Conservation (phyloP, 2,329 filamentous ascomycete genomes). For the Talaromyces islandicus region DNA sequence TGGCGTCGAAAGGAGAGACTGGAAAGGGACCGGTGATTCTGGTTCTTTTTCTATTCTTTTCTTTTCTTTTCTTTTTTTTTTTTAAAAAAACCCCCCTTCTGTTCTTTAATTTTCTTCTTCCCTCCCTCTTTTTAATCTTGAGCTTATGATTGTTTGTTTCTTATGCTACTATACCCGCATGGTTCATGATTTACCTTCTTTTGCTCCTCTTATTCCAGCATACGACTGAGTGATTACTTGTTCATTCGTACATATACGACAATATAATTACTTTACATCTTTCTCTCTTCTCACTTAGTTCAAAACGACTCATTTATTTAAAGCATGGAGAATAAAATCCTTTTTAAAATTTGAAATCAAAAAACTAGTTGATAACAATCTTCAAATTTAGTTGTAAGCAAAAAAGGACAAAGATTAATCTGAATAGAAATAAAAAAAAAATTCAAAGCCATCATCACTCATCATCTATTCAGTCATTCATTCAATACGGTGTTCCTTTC, state of each 20-base stretch:
- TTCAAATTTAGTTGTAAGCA: not conserved
- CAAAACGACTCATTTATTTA: not conserved
- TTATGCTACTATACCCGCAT: not conserved
- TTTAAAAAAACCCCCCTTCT: too few relatives aligned
- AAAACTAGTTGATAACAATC: not conserved
- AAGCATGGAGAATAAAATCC: not conserved
- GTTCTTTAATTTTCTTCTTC: not conserved
- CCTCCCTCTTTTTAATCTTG: not conserved
- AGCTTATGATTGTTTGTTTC: not conserved
- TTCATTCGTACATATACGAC: not conserved
- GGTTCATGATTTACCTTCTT: not conserved
- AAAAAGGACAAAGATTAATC: not conserved
- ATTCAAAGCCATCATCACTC: slow-evolving; percentile 1
- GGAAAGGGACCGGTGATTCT: slow-evolving; percentile 18
- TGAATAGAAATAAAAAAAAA: not conserved
- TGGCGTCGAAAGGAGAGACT: slow-evolving; percentile 46
- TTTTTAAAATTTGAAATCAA: not conserved
- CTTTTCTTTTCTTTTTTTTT: not conserved
- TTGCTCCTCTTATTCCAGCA: not conserved
- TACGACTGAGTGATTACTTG: not conserved
- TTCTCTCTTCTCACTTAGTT: too few relatives aligned
- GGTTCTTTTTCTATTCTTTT: slow-evolving; percentile 1
- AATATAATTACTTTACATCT: not conserved
- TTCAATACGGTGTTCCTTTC: not conserved
- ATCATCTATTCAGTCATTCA: slow-evolving; percentile 7